Percentiles rank a stretch among this genome's conserved stretches.
These are phyloP conservation scores for Leptosphaerulina australis DNA, from an alignment of 2,329 filamentous ascomycete species.

Conservation along the genomic window DNA sequence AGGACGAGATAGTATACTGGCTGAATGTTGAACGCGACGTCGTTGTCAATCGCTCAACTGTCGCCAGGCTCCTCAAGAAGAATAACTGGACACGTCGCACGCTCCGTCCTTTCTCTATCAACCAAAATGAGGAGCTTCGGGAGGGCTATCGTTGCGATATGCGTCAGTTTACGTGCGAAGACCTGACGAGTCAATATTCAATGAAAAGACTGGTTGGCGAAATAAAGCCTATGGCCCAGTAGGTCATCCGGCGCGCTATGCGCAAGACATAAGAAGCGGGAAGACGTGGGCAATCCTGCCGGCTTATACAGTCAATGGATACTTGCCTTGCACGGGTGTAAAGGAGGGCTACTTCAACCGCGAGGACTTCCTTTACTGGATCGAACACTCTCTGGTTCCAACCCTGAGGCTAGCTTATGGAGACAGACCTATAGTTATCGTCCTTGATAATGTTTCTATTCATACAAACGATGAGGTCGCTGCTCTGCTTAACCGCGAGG, in stretches of 20 bases:
- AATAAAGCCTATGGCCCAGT: neutral
- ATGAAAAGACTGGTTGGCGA: neutral
- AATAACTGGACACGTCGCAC: neutral
- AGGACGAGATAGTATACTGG: too few relatives aligned
- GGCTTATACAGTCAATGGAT: neutral
- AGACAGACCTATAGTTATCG: neutral
- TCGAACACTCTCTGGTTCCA: neutral
- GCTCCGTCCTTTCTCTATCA: neutral
- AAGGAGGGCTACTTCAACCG: neutral
- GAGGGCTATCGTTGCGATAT: neutral
- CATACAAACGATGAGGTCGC: neutral
- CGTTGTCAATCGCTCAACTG: too few relatives aligned
- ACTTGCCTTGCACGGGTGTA: neutral
- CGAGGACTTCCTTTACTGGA: neutral
- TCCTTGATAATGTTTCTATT: neutral
- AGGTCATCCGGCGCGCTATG: neutral
- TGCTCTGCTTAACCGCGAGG: neutral
- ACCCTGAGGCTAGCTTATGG: neutral
- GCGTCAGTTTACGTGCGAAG: neutral
- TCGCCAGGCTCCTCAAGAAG: neutral
- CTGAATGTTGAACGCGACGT: too few relatives aligned
- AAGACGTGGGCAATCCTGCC: neutral
- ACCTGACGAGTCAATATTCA: neutral
- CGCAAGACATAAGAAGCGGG: neutral
- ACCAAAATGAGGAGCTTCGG: neutral